Conservation (phyloP, 164 flowering plant species). For the Amborella trichopoda region DNA sequence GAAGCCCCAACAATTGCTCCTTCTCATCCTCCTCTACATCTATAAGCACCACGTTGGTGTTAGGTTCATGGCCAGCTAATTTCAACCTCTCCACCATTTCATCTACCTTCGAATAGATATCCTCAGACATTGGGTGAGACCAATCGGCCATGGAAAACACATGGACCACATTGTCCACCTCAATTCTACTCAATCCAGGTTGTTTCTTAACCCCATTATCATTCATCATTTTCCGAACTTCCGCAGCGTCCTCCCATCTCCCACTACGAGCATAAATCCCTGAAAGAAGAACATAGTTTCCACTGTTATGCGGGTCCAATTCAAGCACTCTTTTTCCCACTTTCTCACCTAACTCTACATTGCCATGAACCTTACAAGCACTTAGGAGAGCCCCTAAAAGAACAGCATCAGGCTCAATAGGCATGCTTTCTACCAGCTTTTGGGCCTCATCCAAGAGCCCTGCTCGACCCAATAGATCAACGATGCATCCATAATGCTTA, state of each 20-base stretch:
- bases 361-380: too few relatives aligned
- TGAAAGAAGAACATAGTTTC: constrained; percentile 54
- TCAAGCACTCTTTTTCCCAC: constrained; percentile 39
- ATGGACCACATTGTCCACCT: constrained; percentile 46
- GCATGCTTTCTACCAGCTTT: too few relatives aligned
- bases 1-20: constrained; percentile 52
- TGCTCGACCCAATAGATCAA: constrained; percentile 6
- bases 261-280: constrained; percentile 57
- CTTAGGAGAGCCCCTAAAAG: constrained; percentile 69
- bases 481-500: background rate
- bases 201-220: constrained; percentile 49
- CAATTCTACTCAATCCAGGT: constrained; percentile 90
- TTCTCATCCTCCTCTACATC: constrained; percentile 74
- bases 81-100: constrained; percentile 31
- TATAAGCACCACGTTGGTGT: constrained; percentile 55
- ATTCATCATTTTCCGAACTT: constrained; percentile 44
- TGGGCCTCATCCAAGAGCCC: too few relatives aligned
- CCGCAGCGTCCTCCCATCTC: constrained; percentile 55
- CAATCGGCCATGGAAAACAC: constrained; percentile 51
- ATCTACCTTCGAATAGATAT: constrained; percentile 26
- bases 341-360: constrained; percentile 41
- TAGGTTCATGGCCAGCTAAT: constrained; percentile 54
- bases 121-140: constrained; percentile 48
- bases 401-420: constrained; percentile 55
- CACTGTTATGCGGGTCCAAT: constrained; percentile 60